Base-by-base conservation (phyloP, 2,329 filamentous ascomycete genomes). In the Rutstroemia sp. region DNA sequence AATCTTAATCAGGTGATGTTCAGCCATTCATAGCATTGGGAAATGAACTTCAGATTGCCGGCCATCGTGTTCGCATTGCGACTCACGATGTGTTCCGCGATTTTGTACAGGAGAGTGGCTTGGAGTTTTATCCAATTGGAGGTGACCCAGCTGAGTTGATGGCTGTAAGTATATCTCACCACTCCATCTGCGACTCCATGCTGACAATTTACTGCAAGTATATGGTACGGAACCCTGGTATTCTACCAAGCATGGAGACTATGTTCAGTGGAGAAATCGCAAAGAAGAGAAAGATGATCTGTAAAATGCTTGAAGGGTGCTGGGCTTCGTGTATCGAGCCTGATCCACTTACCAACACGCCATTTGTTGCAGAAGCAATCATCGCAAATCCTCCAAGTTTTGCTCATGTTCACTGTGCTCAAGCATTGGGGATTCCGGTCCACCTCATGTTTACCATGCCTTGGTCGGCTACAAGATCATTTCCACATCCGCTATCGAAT, bases 301-400 rank as follows among this genome's bases (percentile, higher is more conserved):
- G 83, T 56, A 79, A 88, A 57, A 91, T 92, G 58, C 73, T 95
- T 16, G 75, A 85, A 30, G 89, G 89, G 0, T 92, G 87, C 65
- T 95, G 90, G 90, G 77, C 84, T 61, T 89, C 88, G 0, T 95
- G 89, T 67, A 85, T 88, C 62, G 87, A 4, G 86, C 87, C 60
- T 4, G 30, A 51, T 25, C 12, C 19, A 5, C 14, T 48, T 0
- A 52, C 46, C 17, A 47, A 50, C 3, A 23, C 17, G 16, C 25
- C 48, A n/a, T 87, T 87, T 63, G 73, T 87, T 16, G 84, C 84
- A 0, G 83, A 92, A 65, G 85, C 82, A 12, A 91, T 92, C 63
- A 91, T 92, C 58, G 87, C 88, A 0, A 92, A 92, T 61, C 88
- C 88, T 0, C 87, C 86, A 0, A 86, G 81, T 60, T 89, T 91